Evolutionary conservation across 225 moss, liverwort and hornwort genomes (phyloP).

Genomic region (Polytrichum formosum): DNA sequence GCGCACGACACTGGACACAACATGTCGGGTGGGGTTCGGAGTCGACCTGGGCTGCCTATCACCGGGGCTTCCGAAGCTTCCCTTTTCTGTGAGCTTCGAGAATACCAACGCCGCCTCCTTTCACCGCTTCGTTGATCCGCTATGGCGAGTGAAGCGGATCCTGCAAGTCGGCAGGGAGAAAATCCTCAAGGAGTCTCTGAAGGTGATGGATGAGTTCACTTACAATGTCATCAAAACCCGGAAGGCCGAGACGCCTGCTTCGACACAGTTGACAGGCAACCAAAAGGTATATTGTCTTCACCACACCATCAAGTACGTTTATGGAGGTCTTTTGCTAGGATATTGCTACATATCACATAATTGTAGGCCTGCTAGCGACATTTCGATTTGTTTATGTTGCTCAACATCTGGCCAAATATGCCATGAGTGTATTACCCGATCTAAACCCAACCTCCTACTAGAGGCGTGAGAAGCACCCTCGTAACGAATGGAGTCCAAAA

Average conservation of each 20-base stretch:
- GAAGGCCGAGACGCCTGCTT: constrained; percentile 18
- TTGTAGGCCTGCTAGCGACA: not conserved
- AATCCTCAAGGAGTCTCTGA: constrained; percentile 16
- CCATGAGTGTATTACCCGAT: no score
- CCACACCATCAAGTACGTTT: not conserved
- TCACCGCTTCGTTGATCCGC: constrained; percentile 22
- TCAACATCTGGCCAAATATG: no score
- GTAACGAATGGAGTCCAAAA: no score
- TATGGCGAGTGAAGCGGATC: constrained; percentile 34
- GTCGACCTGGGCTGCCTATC: constrained; percentile 34
- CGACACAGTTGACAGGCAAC: not conserved
- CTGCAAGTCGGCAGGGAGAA: constrained; percentile 36
- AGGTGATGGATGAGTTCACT: constrained; percentile 29
- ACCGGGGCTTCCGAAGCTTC: constrained; percentile 19
- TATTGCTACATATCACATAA: not conserved
- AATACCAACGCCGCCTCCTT: constrained; percentile 23
- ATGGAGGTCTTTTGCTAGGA: not conserved
- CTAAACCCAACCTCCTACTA: no score
- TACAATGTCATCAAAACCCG: constrained; percentile 35
- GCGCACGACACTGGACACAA: constrained; percentile 58
- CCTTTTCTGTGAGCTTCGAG: constrained; percentile 31
- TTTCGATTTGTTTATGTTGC: not conserved
- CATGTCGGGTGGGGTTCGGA: constrained; percentile 40
- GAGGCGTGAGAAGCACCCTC: no score
- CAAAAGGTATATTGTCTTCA: not conserved